These are phyloP conservation scores for Mangifera indica DNA, from an alignment of 345 rosid genomes.

Conservation along the genomic window DNA sequence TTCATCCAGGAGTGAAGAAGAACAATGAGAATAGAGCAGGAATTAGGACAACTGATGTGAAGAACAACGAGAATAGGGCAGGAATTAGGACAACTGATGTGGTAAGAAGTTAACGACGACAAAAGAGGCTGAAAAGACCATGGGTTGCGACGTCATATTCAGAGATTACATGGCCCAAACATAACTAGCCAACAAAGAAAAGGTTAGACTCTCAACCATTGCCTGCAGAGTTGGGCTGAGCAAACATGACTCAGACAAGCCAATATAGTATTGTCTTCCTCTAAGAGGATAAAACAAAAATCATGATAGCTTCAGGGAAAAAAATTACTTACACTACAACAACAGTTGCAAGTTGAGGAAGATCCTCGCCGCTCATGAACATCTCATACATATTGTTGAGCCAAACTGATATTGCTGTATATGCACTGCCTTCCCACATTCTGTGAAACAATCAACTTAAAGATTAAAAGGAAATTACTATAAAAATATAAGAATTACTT, in stretches of 20 bases:
- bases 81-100: not conserved
- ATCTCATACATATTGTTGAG: conserved; percentile 54
- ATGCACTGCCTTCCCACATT: conserved; percentile 90
- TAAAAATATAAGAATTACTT: conserved; percentile 8
- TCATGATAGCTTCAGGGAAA: conserved; percentile 15
- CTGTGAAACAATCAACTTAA: conserved; percentile 43
- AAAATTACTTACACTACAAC: conserved; percentile 67
- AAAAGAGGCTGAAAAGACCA: not conserved
- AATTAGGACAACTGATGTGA: too few relatives aligned
- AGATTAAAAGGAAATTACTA: conserved; percentile 20
- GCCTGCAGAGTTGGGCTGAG: too few relatives aligned
- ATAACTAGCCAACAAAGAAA: not conserved
- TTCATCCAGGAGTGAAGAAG: not conserved
- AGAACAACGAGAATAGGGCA: not conserved
- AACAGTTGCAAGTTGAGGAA: conserved; percentile 81
- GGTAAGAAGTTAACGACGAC: not conserved
- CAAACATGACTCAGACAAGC: not conserved
- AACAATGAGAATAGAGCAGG: not conserved
- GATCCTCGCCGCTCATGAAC: conserved; percentile 59
- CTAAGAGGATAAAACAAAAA: not conserved
- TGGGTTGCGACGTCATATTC: not conserved
- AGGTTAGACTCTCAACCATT: not conserved
- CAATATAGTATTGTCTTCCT: not conserved
- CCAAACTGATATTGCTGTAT: conserved; percentile 77
- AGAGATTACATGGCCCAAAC: not conserved